phyloP scores from a whole-genome alignment of 208 protist genomes.

The Acanthamoeba polyphaga region DNA sequence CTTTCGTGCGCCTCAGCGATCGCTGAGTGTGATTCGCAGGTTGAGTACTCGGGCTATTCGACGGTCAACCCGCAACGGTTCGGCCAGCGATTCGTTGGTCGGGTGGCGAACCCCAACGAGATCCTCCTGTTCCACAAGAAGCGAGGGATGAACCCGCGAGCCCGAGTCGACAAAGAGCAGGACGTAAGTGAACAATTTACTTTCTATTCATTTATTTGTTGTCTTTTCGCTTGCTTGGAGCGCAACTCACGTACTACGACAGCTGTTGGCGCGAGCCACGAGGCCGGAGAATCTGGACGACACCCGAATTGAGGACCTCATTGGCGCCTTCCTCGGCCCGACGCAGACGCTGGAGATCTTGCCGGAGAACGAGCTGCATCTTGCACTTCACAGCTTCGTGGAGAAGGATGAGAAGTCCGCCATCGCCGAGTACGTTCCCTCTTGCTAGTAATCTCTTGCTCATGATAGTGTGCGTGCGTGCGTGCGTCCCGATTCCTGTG shows the following conservation, averaged over 20 bases:
- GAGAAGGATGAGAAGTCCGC: slow-evolving; percentile 83
- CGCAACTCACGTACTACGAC: no score
- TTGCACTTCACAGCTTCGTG: slow-evolving; percentile 82
- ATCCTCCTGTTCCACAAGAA: slow-evolving; percentile 85
- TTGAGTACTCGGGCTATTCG: slow-evolving; percentile 88
- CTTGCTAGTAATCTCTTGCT: neutral
- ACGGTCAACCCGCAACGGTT: slow-evolving; percentile 88
- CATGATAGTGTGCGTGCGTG: neutral
- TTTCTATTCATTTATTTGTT: neutral
- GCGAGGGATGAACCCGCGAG: slow-evolving; percentile 51
- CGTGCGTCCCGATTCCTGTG: no score
- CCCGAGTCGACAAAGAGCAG: slow-evolving; percentile 15
- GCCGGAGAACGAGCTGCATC: slow-evolving; percentile 78
- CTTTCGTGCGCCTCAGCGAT: neutral
- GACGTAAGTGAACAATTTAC: neutral
- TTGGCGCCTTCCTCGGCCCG: slow-evolving; percentile 63
- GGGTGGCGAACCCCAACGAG: slow-evolving; percentile 89
- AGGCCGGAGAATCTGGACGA: slow-evolving; percentile 50
- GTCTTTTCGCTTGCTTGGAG: no score
- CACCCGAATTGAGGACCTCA: slow-evolving; percentile 79
- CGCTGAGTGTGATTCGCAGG: slow-evolving; percentile 69
- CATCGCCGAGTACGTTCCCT: slow-evolving; percentile 64
- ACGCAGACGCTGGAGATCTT: slow-evolving; percentile 67
- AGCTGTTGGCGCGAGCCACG: neutral
- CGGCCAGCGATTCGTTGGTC: slow-evolving; percentile 85